Conservation (phyloP, 495 filamentous ascomycete genomes). For the Penicillium longicatenatum region DNA sequence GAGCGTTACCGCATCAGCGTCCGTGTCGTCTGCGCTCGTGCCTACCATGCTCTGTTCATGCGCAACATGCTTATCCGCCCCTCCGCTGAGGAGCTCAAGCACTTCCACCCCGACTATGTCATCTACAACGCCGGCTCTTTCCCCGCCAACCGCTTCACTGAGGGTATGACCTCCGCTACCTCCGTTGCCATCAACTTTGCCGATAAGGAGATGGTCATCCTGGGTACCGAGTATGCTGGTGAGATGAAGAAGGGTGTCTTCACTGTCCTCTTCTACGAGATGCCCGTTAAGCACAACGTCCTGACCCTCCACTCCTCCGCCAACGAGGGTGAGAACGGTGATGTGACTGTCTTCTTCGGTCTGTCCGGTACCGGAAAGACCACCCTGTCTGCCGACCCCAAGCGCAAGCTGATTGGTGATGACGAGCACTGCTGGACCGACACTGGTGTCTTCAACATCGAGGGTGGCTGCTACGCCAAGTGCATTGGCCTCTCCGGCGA, state of each 20-base stretch:
- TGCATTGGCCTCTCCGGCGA: slow-evolving; percentile 96
- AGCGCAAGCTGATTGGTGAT: slow-evolving; percentile 94
- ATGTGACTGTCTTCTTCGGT: slow-evolving; percentile 98
- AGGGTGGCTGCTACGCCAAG: slow-evolving; percentile 99
- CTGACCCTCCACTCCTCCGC: slow-evolving; percentile 94
- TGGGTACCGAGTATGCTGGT: slow-evolving; percentile 97
- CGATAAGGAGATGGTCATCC: slow-evolving; percentile 96
- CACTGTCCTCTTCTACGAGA: slow-evolving; percentile 99
- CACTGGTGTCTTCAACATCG: slow-evolving; percentile 97
- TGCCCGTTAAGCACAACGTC: slow-evolving; percentile 99
- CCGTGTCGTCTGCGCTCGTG: slow-evolving; percentile 96
- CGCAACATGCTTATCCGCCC: slow-evolving; percentile 99
- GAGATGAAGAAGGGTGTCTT: slow-evolving; percentile 99
- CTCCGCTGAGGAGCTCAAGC: slow-evolving; percentile 80
- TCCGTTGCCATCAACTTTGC: slow-evolving; percentile 87
- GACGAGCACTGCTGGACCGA: slow-evolving; percentile 99
- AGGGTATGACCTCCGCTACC: slow-evolving; percentile 95
- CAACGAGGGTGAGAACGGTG: slow-evolving; percentile 83
- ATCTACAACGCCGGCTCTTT: slow-evolving; percentile 99
- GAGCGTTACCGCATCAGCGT: slow-evolving; percentile 97
- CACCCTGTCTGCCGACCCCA: slow-evolving; percentile 93
- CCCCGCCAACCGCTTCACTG: slow-evolving; percentile 97
- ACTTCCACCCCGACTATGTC: slow-evolving; percentile 98
- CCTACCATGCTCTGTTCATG: slow-evolving; percentile 99
- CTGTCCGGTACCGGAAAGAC: slow-evolving; percentile 99